Base-by-base conservation (phyloP, 257 asterid species). In the Cinchona pubescens region DNA sequence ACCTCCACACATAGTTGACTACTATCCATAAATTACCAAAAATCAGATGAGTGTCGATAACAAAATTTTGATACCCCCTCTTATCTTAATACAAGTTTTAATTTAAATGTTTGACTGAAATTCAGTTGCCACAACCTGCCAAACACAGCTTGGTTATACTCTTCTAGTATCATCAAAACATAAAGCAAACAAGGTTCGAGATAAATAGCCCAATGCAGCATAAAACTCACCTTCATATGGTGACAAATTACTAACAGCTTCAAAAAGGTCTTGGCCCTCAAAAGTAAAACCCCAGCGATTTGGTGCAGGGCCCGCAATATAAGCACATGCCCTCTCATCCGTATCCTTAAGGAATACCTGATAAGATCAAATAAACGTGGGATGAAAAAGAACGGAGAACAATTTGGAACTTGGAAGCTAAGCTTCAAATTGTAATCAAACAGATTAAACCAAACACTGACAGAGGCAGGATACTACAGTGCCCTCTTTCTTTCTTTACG, bases 311-410 rank as follows among this genome's bases (percentile, higher is more conserved):
- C 99, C 99, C 5, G 99, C 98, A 81, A 95, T 80, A 83, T 92
- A 95, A n/a, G 99, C 99, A 84, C 99, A 95, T 67, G 99, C 99
- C 80, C 99, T 86, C 87, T 92, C 97, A 85, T 95, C 99, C 58
- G 99, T 95, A 83, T 92, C 99, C 90, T 95, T 91, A 83, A 95
- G 82, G 76, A 90, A 93, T 70, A 95, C 97, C 98, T 95, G 90
- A 40, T 63, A 85, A 67, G 60, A 86, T 73, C 75, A 64, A 74
- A 65, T 3, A 58, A 82, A 72, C 76, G 66, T 73, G 68, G 32
- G 46, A 48, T 15, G 56, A 45, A 49, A 61, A 60, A 80, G 78
- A 71, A 40, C 64, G 48, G 29, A n/a, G 37, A 23, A 63, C 0
- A 12, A 4, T 49, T 38, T 45, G 62, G 74, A 18, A 51, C 27